Evolutionary conservation across 768 basidiomycete genomes (phyloP), one percentile per base, ranked within the genome.

Genomic region (Pisolithus microcarpus): DNA sequence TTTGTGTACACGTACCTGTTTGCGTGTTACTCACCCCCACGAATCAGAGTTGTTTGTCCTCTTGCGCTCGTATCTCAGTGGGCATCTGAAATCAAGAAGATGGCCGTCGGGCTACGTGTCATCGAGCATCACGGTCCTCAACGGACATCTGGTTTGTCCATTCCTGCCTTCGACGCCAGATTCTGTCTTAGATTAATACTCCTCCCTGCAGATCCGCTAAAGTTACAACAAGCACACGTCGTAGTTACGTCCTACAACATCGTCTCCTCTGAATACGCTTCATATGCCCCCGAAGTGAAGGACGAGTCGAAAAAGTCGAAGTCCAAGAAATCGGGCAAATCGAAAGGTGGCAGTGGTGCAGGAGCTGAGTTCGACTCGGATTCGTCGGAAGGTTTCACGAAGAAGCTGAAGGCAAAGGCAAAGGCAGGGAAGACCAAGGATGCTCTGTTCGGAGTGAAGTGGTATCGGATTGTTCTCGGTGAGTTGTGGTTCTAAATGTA

Each of bases 211-310:
- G 87, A 87, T 57, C 81, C 82, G 5, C 61, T 59, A 1, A 66
- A 62, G 7, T 68, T 90, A 13, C 67, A 72, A 43, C 74, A 71
- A 46, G 74, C 78, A 1, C 82, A 88, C 52, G 79, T 93, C 9
- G 83, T 93, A 8, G 75, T 97, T 43, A 96, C 94, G 0, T 91
- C 93, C 0, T 97, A 96, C 61, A 78, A 84, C 42, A 88, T 82
- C 4, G 76, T 94, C 38, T 78, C 87, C 13, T 88, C 87, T 2
- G 95, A 97, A 63, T 80, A 86, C 58, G 78, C 73, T 13, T 64
- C 74, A 0, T 84, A 74, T 59, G 61, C 53, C 0, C 75, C 78
- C 0, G 57, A 72, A 21, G 71, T 73, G 3, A 84, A 82, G 58
- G 73, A 85, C 51, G 81, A 84, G 55, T 66, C 72, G 28, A 79